Percentiles rank a stretch among this genome's conserved stretches.
Conservation (phyloP, 1,284 basidiomycete genomes). For the Vanrija humicola region DNA sequence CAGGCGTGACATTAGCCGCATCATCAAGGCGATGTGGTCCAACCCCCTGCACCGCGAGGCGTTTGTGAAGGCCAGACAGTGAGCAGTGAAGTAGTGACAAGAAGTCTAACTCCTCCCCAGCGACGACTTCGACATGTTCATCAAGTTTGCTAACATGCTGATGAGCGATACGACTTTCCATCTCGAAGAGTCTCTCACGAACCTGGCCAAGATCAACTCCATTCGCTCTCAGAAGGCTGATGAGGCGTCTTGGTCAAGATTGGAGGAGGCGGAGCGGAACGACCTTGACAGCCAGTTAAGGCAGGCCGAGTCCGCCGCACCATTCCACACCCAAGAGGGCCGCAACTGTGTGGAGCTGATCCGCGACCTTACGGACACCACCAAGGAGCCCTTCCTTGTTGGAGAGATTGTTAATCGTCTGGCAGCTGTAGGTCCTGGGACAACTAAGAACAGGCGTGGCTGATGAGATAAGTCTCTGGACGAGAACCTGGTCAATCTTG, state of each 20-base stretch:
- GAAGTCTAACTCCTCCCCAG: slow-evolving; percentile 48
- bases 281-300: slow-evolving; percentile 79
- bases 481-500: slow-evolving; percentile 86
- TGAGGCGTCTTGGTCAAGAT: slow-evolving; percentile 61
- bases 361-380: slow-evolving; percentile 87
- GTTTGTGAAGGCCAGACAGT: slow-evolving; percentile 72
- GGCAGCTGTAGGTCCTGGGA: slow-evolving; percentile 68
- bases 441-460: background rate
- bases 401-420: slow-evolving; percentile 93
- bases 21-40: slow-evolving; percentile 83
- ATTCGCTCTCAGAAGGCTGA: slow-evolving; percentile 83
- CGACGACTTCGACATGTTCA: slow-evolving; percentile 81
- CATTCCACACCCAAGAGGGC: slow-evolving; percentile 80
- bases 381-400: slow-evolving; percentile 88
- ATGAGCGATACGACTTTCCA: slow-evolving; percentile 99
- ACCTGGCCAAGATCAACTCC: slow-evolving; percentile 80
- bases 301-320: slow-evolving; percentile 74
- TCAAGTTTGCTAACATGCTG: slow-evolving; percentile 94
- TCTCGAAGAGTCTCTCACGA: slow-evolving; percentile 90
- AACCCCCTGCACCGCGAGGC: slow-evolving; percentile 82
- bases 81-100: slow-evolving; percentile 32
- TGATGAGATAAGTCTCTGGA: slow-evolving; percentile 57
- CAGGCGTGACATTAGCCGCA: slow-evolving; percentile 73
- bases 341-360: slow-evolving; percentile 83
- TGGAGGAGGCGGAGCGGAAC: slow-evolving; percentile 67